These are phyloP conservation scores for Umbelopsis sp. DNA, from an alignment of 371 early-diverging fungal genomes.

Conservation along the genomic window DNA sequence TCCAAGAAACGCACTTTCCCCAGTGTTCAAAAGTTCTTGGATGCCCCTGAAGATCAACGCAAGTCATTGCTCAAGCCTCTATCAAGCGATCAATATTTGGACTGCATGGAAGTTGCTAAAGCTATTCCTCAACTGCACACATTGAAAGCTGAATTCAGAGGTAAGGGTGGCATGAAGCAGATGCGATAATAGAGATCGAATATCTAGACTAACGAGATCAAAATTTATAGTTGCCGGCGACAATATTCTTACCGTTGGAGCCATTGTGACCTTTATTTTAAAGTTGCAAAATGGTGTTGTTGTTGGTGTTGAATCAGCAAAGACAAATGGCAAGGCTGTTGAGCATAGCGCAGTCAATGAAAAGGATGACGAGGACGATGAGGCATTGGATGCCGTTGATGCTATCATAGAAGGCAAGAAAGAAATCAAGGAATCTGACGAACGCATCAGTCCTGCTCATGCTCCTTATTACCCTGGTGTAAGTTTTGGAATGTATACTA, in stretches of 20 bases:
- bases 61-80: slow-evolving; percentile 61
- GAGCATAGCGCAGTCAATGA: slow-evolving; percentile 30
- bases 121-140: slow-evolving; percentile 77
- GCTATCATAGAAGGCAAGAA: slow-evolving; percentile 38
- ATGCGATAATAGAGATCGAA: background rate
- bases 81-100: slow-evolving; percentile 63
- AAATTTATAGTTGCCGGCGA: slow-evolving; percentile 70
- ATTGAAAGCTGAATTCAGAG: slow-evolving; percentile 77
- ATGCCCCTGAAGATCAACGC: slow-evolving; percentile 66
- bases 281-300: slow-evolving; percentile 51
- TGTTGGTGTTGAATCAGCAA: slow-evolving; percentile 26
- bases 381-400: slow-evolving; percentile 34
- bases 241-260: slow-evolving; percentile 76
- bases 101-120: slow-evolving; percentile 73
- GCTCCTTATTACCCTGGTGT: slow-evolving; percentile 70
- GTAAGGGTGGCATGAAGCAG: slow-evolving; percentile 26
- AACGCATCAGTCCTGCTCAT: slow-evolving; percentile 46
- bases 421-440: slow-evolving; percentile 43
- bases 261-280: slow-evolving; percentile 78
- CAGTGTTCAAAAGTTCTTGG: slow-evolving; percentile 68
- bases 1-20: slow-evolving; percentile 36
- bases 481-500: slow-evolving; percentile 14
- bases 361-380: slow-evolving; percentile 37
- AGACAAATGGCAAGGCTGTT: slow-evolving; percentile 11
- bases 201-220: too few species aligned